Evolutionary conservation across 2,329 filamentous ascomycete genomes (phyloP).

Genomic region (Penicillium freii): DNA sequence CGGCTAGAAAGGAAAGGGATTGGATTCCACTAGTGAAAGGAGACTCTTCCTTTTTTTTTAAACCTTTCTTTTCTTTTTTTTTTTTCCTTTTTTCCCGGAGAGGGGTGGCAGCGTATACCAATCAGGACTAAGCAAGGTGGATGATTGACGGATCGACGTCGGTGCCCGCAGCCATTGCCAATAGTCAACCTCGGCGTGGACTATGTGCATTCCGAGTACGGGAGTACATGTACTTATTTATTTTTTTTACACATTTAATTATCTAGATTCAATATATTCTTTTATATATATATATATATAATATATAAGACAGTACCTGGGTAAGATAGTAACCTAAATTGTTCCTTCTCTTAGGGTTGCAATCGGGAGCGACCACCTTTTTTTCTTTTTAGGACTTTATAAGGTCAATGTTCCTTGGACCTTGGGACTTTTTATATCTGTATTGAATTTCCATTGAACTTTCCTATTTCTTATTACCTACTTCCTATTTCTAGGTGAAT

Average conservation of each 20-base stretch:
- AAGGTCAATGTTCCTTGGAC: background rate
- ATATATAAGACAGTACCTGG: background rate
- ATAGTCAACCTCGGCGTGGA: slow-evolving; percentile 34
- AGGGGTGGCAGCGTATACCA: slow-evolving; percentile 18
- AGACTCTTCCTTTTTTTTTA: slow-evolving; percentile 2
- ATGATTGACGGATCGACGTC: slow-evolving; percentile 37
- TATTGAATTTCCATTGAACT: background rate
- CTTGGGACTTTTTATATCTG: background rate
- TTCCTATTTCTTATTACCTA: background rate
- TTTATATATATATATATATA: background rate
- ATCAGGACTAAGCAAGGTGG: slow-evolving; percentile 35
- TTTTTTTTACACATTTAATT: background rate
- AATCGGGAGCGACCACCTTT: too few species aligned
- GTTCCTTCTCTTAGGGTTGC: too few species aligned
- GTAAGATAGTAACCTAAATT: too few species aligned
- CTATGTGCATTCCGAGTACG: slow-evolving; percentile 25
- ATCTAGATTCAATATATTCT: background rate
- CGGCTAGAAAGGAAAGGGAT: background rate
- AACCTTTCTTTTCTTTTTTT: too few species aligned
- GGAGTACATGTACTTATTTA: background rate
- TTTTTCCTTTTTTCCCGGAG: background rate
- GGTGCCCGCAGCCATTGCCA: slow-evolving; percentile 38
- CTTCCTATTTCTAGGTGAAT: background rate
- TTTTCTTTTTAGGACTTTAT: background rate
- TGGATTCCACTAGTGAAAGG: background rate